Base-by-base conservation (phyloP, 2,329 filamentous ascomycete genomes). In the Fusarium praegraminearum region DNA sequence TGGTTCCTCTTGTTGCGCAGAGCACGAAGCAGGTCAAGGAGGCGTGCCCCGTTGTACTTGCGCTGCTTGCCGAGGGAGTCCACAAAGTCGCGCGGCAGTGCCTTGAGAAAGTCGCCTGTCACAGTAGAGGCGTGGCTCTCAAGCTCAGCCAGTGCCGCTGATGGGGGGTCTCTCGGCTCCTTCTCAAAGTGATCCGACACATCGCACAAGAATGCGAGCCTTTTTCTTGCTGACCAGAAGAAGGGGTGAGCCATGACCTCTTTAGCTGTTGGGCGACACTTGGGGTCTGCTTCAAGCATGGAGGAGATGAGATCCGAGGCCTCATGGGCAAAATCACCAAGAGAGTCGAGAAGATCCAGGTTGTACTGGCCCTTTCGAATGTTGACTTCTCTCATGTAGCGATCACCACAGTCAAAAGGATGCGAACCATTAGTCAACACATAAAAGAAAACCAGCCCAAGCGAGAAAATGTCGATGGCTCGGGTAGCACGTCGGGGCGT, bases 391-490 rank as follows among this genome's bases (percentile, higher is more conserved):
- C 96, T 90, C 89, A 97, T 97, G 83, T 96, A 98, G 51, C 93
- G 90, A 76, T 96, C 94, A 58, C 96, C 94, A 67, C 94, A 94
- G 77, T 98, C 95, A 75, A 97, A 99, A 0, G 96, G 96, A 78
- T 99, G 96, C 2, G 87, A 89, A 18, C 96, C 96, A 67, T 94
- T 92, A 2, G 95, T 98, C 63, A 99, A 85, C n/a, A 98, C 94
- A 78, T 98, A 99, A 82, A 94, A 98, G 83, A 98, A 99, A n/a
- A 99, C 94, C 55, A 97, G 91, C 2, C 96, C 96, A 36, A 99
- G 87, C 0, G 94, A 97, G 82, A 99, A 99, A 28, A 99, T 97
- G 77, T 99, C 96, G 65, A 98, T 98, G 11, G 96, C 93, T 46
- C 96, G 91, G 46, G 97, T 99, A 9, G 97, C 95, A 53, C 96